Conservation (phyloP, 495 filamentous ascomycete species). For the Articulospora tetracladia region DNA sequence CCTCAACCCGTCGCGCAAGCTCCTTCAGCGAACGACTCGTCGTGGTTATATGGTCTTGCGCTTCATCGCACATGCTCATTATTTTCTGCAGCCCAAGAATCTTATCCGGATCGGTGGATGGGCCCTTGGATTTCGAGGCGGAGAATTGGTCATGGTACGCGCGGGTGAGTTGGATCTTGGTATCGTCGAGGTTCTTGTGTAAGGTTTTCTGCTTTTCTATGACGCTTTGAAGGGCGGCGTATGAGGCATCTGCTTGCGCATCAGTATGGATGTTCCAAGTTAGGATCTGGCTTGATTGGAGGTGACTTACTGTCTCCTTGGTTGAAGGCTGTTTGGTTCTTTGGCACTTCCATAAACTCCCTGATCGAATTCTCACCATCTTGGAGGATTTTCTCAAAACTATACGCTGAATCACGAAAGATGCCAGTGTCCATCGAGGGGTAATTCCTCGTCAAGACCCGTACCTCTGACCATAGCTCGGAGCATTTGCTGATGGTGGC, state of each 20-base stretch:
- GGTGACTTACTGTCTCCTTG: neutral
- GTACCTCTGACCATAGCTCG: neutral
- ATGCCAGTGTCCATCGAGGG: neutral
- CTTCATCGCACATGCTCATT: neutral
- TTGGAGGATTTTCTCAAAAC: neutral
- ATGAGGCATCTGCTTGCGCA: neutral
- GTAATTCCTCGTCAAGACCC: neutral
- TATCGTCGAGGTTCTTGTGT: neutral
- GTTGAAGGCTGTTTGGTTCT: neutral
- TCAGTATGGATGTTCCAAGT: too few relatives aligned
- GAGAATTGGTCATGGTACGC: neutral
- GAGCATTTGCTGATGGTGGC: neutral
- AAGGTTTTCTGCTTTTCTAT: neutral
- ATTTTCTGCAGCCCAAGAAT: neutral
- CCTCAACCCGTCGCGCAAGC: neutral
- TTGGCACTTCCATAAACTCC: neutral
- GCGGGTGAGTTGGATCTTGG: neutral
- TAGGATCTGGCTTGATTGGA: too few relatives aligned
- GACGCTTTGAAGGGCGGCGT: neutral
- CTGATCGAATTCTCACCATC: neutral
- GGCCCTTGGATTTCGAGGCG: neutral
- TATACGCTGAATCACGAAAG: neutral
- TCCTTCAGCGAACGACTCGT: neutral
- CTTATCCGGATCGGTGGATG: neutral
- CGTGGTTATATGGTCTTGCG: neutral